These are phyloP conservation scores for Neohortaea acidophila DNA, from an alignment of 495 filamentous ascomycete species.

Conservation along the genomic window DNA sequence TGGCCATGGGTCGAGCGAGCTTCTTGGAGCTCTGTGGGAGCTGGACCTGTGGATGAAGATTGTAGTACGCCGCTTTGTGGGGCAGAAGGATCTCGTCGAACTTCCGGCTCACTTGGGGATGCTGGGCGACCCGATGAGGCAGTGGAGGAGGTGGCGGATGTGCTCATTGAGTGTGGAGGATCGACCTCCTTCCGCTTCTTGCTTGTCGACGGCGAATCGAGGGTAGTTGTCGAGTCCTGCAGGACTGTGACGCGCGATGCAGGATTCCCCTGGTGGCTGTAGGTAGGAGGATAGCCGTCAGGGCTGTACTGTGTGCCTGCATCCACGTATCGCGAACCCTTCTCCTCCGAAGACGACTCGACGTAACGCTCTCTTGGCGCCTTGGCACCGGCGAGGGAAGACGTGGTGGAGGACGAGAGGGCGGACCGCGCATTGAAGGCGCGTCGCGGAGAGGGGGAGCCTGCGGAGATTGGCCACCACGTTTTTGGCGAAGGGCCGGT, in stretches of 20 bases:
- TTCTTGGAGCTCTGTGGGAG: constrained; percentile 8
- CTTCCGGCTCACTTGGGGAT: constrained; percentile 8
- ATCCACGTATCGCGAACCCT: constrained; percentile 15
- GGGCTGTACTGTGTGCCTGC: constrained; percentile 28
- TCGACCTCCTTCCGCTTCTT: constrained; percentile 12
- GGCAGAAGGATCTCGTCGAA: constrained; percentile 3
- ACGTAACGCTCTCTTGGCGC: neutral
- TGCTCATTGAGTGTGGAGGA: constrained; percentile 6
- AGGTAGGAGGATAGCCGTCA: constrained; percentile 24
- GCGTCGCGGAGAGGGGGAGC: constrained; percentile 6
- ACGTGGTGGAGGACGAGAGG: neutral
- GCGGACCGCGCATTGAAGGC: constrained; percentile 10
- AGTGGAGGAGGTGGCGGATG: constrained; percentile 5
- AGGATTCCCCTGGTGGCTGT: neutral
- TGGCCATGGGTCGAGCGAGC: constrained; percentile 13
- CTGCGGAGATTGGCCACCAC: neutral
- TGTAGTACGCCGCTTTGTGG: neutral
- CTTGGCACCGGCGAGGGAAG: neutral
- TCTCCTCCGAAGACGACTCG: constrained; percentile 2
- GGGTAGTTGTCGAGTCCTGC: neutral
- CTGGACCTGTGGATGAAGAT: neutral
- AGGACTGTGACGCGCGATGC: neutral
- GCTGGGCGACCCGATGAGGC: too few relatives aligned
- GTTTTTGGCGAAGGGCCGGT: neutral
- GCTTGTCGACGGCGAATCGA: neutral